Percentiles rank a stretch among this genome's conserved stretches.
Conservation (phyloP, 495 filamentous ascomycete species). For the Penicillium steckii region DNA sequence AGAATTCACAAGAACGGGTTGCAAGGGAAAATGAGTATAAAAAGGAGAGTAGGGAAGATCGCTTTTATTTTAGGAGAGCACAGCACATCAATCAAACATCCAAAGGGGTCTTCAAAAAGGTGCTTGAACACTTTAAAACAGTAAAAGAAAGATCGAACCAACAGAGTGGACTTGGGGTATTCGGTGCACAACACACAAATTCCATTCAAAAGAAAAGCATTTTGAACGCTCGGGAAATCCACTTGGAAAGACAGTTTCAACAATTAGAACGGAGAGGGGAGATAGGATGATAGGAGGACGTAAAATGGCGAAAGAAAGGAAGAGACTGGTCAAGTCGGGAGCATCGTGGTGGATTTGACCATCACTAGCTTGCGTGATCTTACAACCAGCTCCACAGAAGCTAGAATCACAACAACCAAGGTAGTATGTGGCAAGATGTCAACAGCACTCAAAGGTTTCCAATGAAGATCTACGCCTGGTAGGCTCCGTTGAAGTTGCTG, state of each 20-base stretch:
- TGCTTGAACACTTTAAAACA: constrained; percentile 30
- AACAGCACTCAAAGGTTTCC: background rate
- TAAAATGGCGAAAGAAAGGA: constrained; percentile 10
- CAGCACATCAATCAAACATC: constrained; percentile 35
- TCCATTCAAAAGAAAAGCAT: constrained; percentile 46
- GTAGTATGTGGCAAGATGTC: background rate
- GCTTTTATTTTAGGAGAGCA: constrained; percentile 46
- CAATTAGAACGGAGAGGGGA: constrained; percentile 7
- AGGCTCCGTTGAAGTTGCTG: constrained; percentile 54
- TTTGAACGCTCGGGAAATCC: constrained; percentile 46
- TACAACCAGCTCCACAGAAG: background rate
- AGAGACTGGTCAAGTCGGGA: constrained; percentile 11
- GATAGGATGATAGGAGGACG: constrained; percentile 2
- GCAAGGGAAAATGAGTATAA: constrained; percentile 17
- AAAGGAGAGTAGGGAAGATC: constrained; percentile 31
- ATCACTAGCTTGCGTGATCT: too few species aligned
- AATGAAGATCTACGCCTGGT: constrained; percentile 44
- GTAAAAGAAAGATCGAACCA: constrained; percentile 33
- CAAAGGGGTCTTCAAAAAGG: constrained; percentile 25
- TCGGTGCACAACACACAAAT: constrained; percentile 49
- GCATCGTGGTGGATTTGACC: too few species aligned
- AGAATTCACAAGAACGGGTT: constrained; percentile 24
- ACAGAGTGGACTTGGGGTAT: constrained; percentile 50
- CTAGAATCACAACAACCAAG: background rate
- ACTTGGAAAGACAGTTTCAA: constrained; percentile 31